phyloP scores from a whole-genome alignment of 108 stramenopile species.

The Fragilariopsis cylindrus region DNA sequence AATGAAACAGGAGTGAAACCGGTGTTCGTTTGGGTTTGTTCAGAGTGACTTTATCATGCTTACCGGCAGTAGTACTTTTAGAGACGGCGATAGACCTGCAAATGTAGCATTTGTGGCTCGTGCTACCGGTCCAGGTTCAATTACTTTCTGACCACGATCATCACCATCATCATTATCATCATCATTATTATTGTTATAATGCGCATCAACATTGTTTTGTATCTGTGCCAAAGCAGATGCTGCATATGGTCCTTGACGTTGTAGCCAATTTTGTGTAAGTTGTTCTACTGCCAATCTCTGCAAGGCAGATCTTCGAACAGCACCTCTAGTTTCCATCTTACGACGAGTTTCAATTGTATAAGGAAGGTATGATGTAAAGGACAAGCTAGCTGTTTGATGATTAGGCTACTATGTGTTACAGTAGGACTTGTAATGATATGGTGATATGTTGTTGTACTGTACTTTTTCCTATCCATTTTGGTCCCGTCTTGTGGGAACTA shows the following conservation, averaged over 20 bases:
- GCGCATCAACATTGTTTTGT: background rate
- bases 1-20: too few species aligned
- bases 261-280: slow-evolving; percentile 15
- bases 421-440: too few species aligned
- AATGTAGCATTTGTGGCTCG: slow-evolving; percentile 8
- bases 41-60: too few species aligned
- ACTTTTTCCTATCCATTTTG: too few species aligned
- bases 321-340: slow-evolving; percentile 5
- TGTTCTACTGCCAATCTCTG: slow-evolving; percentile 1
- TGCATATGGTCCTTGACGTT: slow-evolving; percentile 7
- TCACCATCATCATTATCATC: background rate
- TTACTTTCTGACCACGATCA: background rate
- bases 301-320: background rate
- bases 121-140: slow-evolving; percentile 3
- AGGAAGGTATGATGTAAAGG: background rate
- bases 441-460: too few species aligned
- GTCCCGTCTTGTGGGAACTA: too few species aligned
- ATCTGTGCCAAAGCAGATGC: slow-evolving; percentile 8
- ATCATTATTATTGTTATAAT: background rate
- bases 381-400: too few species aligned
- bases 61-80: too few species aligned
- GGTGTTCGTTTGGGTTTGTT: too few species aligned
- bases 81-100: background rate
- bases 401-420: too few species aligned
- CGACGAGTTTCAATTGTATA: background rate